These are phyloP conservation scores for Diddensiella santjacobensis DNA, from an alignment of 805 yeast species.

Conservation along the genomic window DNA sequence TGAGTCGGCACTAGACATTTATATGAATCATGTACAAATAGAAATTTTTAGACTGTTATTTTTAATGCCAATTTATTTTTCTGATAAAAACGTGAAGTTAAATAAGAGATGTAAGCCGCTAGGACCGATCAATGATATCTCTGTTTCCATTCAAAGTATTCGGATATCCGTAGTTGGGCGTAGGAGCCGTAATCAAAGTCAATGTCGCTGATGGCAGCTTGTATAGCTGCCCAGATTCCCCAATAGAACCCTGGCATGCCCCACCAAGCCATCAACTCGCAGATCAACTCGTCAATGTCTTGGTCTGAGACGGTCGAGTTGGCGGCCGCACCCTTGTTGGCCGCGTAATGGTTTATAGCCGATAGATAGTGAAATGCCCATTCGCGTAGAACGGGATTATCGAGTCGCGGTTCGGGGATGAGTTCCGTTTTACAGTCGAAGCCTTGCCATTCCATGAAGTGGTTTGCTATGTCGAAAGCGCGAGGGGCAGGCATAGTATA, in stretches of 20 bases:
- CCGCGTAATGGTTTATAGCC: constrained; percentile 21
- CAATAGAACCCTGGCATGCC: constrained; percentile 82
- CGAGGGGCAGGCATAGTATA: constrained; percentile 89
- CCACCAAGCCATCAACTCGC: constrained; percentile 57
- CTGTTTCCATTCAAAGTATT: constrained; percentile 64
- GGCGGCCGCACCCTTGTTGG: neutral
- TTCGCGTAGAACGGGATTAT: constrained; percentile 43
- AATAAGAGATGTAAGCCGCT: no score
- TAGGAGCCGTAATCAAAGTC: constrained; percentile 69
- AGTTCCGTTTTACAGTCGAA: constrained; percentile 61
- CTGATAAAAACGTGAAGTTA: no score
- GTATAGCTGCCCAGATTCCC: constrained; percentile 83
- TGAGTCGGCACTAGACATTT: constrained; percentile 13
- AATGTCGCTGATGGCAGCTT: constrained; percentile 60
- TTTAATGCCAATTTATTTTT: no score
- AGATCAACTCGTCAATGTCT: constrained; percentile 44
- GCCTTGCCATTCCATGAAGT: constrained; percentile 94
- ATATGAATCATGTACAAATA: no score
- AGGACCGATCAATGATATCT: constrained; percentile 6
- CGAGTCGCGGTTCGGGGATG: constrained; percentile 50
- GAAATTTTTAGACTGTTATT: neutral
- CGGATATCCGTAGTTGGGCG: constrained; percentile 55
- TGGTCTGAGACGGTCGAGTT: constrained; percentile 17
- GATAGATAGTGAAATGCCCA: constrained; percentile 61
- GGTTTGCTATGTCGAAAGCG: constrained; percentile 89